These are phyloP conservation scores for Aspergillus terreus DNA, from an alignment of 2,329 filamentous ascomycete species.

Conservation along the genomic window DNA sequence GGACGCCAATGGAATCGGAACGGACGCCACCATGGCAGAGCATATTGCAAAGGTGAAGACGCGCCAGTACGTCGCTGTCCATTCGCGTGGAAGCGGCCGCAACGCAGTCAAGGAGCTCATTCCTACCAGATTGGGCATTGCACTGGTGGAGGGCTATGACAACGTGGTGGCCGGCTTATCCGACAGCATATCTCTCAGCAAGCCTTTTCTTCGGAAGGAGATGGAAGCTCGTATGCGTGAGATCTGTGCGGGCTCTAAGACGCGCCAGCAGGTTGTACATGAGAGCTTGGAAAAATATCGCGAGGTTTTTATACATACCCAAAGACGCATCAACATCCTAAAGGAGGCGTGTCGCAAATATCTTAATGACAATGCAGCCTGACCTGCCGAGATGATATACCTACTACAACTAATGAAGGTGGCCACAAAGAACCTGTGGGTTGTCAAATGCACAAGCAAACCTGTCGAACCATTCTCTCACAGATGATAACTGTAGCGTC, in stretches of 20 bases:
- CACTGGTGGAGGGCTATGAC: constrained; percentile 91
- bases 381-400: no score
- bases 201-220: constrained; percentile 94
- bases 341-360: constrained; percentile 58
- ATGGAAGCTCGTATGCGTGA: constrained; percentile 97
- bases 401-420: no score
- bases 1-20: constrained; percentile 98
- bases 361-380: constrained; percentile 43
- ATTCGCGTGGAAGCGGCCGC: constrained; percentile 48
- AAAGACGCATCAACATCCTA: constrained; percentile 65
- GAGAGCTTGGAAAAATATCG: constrained; percentile 85
- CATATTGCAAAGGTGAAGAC: constrained; percentile 96
- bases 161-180: constrained; percentile 81
- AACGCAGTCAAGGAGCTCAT: constrained; percentile 76
- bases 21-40: constrained; percentile 98
- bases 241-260: constrained; percentile 83
- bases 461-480: no score
- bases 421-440: no score
- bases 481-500: no score
- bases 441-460: no score
- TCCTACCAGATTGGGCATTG: constrained; percentile 84
- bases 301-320: constrained; percentile 77
- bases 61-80: constrained; percentile 74
- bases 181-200: constrained; percentile 67
- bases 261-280: constrained; percentile 68